Conservation (phyloP, 2,329 filamentous ascomycete genomes). For the Fusarium miscanthi region DNA sequence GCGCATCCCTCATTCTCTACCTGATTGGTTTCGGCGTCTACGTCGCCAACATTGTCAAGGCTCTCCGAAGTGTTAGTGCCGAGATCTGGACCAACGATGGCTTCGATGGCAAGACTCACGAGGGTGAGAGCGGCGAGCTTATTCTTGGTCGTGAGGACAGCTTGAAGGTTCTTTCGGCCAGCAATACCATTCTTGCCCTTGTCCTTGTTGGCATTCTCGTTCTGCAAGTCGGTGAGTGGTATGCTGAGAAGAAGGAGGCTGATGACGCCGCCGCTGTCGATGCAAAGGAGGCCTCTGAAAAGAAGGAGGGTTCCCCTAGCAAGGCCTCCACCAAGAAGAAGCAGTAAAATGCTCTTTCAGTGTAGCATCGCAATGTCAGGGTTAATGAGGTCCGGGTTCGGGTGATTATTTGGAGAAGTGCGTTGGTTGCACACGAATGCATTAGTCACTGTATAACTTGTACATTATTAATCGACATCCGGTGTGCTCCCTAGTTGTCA, state of each 20-base stretch:
- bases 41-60: conserved; percentile 96
- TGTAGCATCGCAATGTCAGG: not conserved
- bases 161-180: conserved; percentile 89
- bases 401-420: not conserved
- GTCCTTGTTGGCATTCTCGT: conserved; percentile 92
- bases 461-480: conserved; percentile 3
- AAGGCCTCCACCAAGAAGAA: conserved; percentile 53
- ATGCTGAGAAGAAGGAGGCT: conserved; percentile 92
- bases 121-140: conserved; percentile 66
- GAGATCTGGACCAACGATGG: conserved; percentile 69
- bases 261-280: conserved; percentile 76
- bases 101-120: conserved; percentile 50
- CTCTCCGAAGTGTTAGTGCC: conserved; percentile 82
- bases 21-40: conserved; percentile 92
- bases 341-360: conserved; percentile 41
- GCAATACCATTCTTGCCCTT: conserved; percentile 94
- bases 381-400: not conserved
- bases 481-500: not conserved
- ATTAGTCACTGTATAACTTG: conserved; percentile 19
- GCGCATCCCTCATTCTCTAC: conserved; percentile 82
- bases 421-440: not conserved
- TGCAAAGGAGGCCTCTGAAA: conserved; percentile 55
- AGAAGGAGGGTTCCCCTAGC: conserved; percentile 49
- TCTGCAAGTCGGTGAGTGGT: conserved; percentile 97
- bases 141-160: conserved; percentile 87